Evolutionary conservation across 2,329 filamentous ascomycete genomes (phyloP).

Genomic region (Amauroascus niger): DNA sequence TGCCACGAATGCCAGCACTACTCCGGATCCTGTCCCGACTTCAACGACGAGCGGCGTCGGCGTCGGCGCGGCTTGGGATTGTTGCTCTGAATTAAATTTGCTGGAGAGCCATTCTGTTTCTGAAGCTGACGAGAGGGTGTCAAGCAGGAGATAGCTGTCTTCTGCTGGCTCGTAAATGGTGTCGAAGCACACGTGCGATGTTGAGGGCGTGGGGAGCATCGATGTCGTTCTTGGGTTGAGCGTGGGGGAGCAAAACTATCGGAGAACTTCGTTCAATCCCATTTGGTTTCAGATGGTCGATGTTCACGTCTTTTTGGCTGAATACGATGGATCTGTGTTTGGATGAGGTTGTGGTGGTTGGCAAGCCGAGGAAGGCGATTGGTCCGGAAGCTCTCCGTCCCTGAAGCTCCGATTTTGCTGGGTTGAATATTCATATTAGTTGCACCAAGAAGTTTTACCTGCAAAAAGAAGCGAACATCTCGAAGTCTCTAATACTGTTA

Average conservation of each 20-base stretch:
- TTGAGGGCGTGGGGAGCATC: conserved; percentile 92
- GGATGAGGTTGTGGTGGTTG: not conserved
- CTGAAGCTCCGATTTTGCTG: no score
- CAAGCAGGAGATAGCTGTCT: conserved; percentile 87
- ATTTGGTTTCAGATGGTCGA: not conserved
- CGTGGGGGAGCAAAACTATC: not conserved
- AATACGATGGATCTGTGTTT: no score
- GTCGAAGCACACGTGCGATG: conserved; percentile 79
- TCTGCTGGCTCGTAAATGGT: conserved; percentile 91
- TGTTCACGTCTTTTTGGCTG: not conserved
- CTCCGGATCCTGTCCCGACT: conserved; percentile 81
- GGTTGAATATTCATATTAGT: no score
- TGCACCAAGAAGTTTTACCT: no score
- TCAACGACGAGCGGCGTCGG: conserved; percentile 66
- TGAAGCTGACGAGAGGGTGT: conserved; percentile 66
- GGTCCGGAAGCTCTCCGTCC: not conserved
- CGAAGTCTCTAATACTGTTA: no score
- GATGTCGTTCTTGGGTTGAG: not conserved
- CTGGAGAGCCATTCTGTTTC: conserved; percentile 60
- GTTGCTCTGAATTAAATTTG: conserved; percentile 44
- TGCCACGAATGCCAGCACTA: conserved; percentile 80
- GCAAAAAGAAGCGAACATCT: no score
- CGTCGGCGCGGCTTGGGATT: conserved; percentile 22
- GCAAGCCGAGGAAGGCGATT: not conserved
- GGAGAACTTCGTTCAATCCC: not conserved